Conservation (phyloP, 257 asterid genomes). For the Coffea canephora region DNA sequence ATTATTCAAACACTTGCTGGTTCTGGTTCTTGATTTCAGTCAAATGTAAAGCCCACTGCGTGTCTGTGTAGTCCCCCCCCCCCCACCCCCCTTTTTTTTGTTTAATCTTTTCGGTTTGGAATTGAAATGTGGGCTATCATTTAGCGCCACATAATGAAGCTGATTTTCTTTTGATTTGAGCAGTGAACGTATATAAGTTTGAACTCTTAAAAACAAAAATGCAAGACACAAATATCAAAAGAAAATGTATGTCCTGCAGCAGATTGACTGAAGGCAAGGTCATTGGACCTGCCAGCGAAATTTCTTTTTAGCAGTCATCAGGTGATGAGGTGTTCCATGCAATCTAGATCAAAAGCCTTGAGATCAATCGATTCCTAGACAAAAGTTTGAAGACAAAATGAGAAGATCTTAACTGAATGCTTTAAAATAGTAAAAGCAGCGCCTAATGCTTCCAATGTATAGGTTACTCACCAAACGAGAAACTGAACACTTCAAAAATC, state of each 20-base stretch:
- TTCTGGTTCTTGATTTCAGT: constrained; percentile 34
- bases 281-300: neutral
- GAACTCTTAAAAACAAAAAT: neutral
- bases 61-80: no score
- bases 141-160: neutral
- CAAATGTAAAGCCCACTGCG: no score
- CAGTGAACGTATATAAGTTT: neutral
- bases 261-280: neutral
- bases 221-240: neutral
- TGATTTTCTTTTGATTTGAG: neutral
- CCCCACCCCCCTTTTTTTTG: no score
- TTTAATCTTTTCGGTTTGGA: neutral
- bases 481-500: no score
- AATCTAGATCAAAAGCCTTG: neutral
- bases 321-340: neutral
- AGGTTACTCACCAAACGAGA: no score
- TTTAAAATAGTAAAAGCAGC: neutral
- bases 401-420: neutral
- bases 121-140: neutral
- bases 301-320: neutral
- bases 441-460: no score
- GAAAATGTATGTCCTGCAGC: neutral
- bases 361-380: neutral
- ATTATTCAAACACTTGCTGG: constrained; percentile 56
- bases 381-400: neutral